Evolutionary conservation across 106 monocot genomes (phyloP), one percentile per base, ranked within the genome.

Genomic region (Agapanthus africanus): DNA sequence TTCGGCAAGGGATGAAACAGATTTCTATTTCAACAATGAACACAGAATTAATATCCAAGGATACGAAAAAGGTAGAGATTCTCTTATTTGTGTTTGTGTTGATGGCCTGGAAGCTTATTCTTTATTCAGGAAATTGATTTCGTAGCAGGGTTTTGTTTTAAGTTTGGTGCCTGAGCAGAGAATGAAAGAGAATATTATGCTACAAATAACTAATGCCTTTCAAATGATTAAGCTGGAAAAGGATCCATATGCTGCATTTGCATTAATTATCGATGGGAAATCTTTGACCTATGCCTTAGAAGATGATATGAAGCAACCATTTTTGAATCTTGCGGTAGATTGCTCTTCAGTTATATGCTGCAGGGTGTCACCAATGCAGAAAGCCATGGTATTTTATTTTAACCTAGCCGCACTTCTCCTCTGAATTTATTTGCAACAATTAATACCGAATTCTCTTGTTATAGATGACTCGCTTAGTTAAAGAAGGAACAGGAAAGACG

Each of bases 261-360:
- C 94, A 34, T 70, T 94, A 39, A 87, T 94, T 14, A 87, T 94
- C 32, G 90, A 94, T 73, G 94, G 94, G 6, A 94, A 90, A 78
- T 74, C 84, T 37, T 74, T 94, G 59, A 42, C 75, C 7, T 85
- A 85, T 73, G 87, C 87, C 15, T 73, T 94, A 30, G 87, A 94
- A 52, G 87, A 94, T 21, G 87, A 94, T 47, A 72, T 83, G 71
- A 90, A 90, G 77, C 51, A 70, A 44, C 69, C 71, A 4, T 91
- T 95, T 70, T 68, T 95, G 37, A 75, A 51, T 37, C 79, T 94
- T 11, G 94, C 93, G 35, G 49, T 84, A 51, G 79, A 65, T 9
- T 93, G 93, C 46, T 70, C 83, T 22, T 93, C 93, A 30, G 93
- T 93, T 18, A 90, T 93, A 22, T 93, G 93, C 67, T 93, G 93